Base-by-base conservation (phyloP, 2,329 filamentous ascomycete species). In the Hymenoscyphus repandus region DNA sequence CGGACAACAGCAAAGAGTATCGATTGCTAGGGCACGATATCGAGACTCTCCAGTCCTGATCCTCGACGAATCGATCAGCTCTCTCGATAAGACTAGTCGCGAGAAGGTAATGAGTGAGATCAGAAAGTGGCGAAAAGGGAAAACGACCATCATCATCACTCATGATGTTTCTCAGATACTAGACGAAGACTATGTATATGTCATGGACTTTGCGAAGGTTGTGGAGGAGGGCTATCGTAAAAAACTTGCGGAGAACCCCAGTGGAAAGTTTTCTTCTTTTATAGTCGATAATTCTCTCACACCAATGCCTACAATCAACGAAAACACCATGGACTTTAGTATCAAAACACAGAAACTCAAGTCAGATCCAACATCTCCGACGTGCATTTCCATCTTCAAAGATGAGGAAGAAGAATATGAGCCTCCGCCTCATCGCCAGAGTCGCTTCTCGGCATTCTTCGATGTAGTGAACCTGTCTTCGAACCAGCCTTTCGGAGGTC, bases 141-240 rank as follows among this genome's bases (percentile, higher is more conserved):
- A 88, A 65, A 96, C 91, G 0, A 97, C 92, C 0, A 88, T 97
- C 46, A 82, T 97, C 58, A 92, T 97, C 60, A 96, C 93, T 0
- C 92, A 97, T 62, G 90, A 97, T 57, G 78, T 93, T 31, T 78
- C 81, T 0, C 86, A 92, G 58, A 92, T 97, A 9, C 66, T 71
- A 4, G 70, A 80, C 0, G 67, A 82, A 0, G 90, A 97, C 56
- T 91, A 85, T 55, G 78, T 95, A 0, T 95, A 91, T 58, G 78
- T 96, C 10, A 72, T 97, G 64, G 85, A 92, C 31, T 70, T 82
- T 10, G 86, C 88, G 0, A 65, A 64, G 0, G 72, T 96, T 0
- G 77, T 86, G 0, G 81, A 90, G 60, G 74, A 86, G 58, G 92
- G 90, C 0, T 78, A 80, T 53, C 77, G 80, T 20, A 71, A 71